Conservation (phyloP, 208 protist species). For the Acanthamoeba lenticulata region DNA sequence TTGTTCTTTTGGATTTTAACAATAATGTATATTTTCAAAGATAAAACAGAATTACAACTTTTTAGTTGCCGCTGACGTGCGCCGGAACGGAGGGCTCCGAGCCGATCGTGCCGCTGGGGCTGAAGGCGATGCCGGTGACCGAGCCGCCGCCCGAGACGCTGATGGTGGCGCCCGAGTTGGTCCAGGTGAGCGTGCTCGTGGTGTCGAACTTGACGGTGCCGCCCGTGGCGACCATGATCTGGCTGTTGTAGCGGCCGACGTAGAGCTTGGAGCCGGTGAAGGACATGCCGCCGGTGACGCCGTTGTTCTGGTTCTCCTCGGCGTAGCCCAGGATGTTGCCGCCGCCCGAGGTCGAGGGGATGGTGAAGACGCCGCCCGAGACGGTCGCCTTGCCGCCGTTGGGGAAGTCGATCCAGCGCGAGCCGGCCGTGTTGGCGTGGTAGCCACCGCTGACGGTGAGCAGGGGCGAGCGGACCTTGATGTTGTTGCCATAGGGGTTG, state of each 20-base stretch:
- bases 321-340: background rate
- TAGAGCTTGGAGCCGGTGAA: background rate
- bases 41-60: background rate
- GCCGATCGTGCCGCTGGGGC: background rate
- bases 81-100: background rate
- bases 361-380: background rate
- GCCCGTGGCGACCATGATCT: background rate
- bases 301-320: background rate
- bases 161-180: background rate
- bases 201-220: background rate
- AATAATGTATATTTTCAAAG: background rate
- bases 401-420: no score
- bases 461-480: no score
- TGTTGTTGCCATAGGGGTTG: no score
- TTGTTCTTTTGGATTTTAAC: no score
- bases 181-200: background rate
- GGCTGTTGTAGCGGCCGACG: background rate
- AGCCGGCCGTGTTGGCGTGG: no score
- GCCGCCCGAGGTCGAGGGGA: background rate
- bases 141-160: background rate
- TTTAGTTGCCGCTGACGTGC: background rate
- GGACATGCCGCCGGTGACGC: no score
- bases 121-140: background rate
- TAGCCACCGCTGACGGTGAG: no score
- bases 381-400: background rate